Base-by-base conservation (phyloP, 768 basidiomycete species). In the Boletus fagicola region DNA sequence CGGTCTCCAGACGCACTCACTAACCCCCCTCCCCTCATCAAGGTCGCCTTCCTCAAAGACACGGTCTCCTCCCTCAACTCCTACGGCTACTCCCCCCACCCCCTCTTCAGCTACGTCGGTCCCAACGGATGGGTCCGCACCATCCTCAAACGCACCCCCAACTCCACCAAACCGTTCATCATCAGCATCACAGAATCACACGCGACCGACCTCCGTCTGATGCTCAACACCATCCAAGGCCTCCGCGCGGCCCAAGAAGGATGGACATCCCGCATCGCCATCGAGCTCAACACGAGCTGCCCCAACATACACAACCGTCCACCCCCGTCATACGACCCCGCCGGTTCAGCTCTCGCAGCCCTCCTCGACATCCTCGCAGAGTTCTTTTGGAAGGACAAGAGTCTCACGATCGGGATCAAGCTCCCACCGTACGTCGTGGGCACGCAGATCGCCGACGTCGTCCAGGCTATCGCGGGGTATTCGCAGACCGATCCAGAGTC, bases 231-330 rank as follows among this genome's bases (percentile, higher is more conserved):
- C n/a, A 80, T 94, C 65, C 87, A 86, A 65, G 65, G 52, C 2
- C 77, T 92, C 12, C 84, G 90, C n/a, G 35, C 60, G 11, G 47
- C 56, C 31, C 59, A 72, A 1, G 50, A 63, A 72, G 18, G 60
- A 58, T 60, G 75, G 78, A 58, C 66, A 53, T 70, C 77, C 59
- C 64, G 76, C 60, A 75, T 94, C 58, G 92, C 81, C 15, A 73
- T 92, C 63, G 92, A 94, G 71, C 76, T 94, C 66, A 94, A 94
- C 70, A 85, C 90, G 0, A 88, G 86, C 40, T 94, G 92, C 62
- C 92, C 92, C 4, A 94, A 94, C 68, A 88, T 93, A 62, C 66
- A 70, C 54, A 72, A 71, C 12, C 74, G 77, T 26, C 80, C 88
- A 0, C 90, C 89, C 0, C 80, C 85, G 20, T 82, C 88, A 11